phyloP scores from a whole-genome alignment of 225 moss, liverwort and hornwort species.

The Takakia lepidozioides region DNA sequence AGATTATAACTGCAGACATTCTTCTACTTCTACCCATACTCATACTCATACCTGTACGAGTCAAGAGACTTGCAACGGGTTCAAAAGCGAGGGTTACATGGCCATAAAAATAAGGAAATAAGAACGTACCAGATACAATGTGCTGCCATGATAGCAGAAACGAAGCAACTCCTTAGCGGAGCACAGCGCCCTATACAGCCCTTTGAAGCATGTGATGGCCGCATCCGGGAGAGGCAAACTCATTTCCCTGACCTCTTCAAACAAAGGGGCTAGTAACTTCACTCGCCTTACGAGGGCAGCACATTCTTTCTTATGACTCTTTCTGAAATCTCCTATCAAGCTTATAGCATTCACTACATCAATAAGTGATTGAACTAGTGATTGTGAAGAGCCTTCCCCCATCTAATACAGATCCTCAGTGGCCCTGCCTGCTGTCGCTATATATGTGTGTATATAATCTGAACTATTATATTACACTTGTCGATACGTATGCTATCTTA shows the following conservation, averaged over 20 bases:
- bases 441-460: too few species aligned
- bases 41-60: too few species aligned
- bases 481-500: too few species aligned
- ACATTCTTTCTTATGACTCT: constrained; percentile 42
- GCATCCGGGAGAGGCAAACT: constrained; percentile 11
- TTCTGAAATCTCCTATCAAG: constrained; percentile 31
- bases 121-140: constrained; percentile 21
- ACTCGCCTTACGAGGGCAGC: constrained; percentile 25
- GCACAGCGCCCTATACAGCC: constrained; percentile 21
- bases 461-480: too few species aligned
- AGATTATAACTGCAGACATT: too few species aligned
- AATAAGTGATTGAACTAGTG: constrained; percentile 25
- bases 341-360: constrained; percentile 30
- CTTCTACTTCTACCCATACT: too few species aligned
- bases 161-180: constrained; percentile 28
- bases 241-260: constrained; percentile 39
- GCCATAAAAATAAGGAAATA: not conserved
- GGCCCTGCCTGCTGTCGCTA: too few species aligned
- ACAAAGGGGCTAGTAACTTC: constrained; percentile 32
- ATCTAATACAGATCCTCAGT: too few species aligned
- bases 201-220: constrained; percentile 9
- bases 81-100: too few species aligned
- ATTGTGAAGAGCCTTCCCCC: constrained; percentile 17
- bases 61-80: too few species aligned
- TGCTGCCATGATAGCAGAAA: constrained; percentile 37